Evolutionary conservation across 2,329 filamentous ascomycete genomes (phyloP).

Genomic region (Davidsoniella virescens): DNA sequence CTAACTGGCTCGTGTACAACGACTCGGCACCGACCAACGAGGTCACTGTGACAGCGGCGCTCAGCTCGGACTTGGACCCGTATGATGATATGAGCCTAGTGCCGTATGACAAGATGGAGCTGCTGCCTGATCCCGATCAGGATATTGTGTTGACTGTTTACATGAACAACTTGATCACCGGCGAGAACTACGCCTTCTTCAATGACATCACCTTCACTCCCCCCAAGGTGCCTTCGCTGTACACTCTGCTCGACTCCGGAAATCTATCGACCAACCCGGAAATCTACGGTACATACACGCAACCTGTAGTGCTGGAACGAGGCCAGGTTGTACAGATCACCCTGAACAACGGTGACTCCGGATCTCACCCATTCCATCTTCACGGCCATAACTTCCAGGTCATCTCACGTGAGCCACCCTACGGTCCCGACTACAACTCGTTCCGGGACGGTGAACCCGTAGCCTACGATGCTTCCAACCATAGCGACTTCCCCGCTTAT

Average conservation of each 20-base stretch:
- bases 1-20: conserved; percentile 22
- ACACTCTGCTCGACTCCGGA: conserved; percentile 44
- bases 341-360: conserved; percentile 40
- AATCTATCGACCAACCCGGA: conserved; percentile 27
- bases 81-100: conserved; percentile 40
- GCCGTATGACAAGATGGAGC: conserved; percentile 33
- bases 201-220: conserved; percentile 48
- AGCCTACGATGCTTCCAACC: conserved; percentile 23
- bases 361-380: conserved; percentile 48
- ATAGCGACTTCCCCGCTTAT: conserved; percentile 21
- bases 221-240: conserved; percentile 52
- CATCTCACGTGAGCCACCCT: conserved; percentile 17
- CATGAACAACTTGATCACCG: conserved; percentile 39
- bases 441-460: conserved; percentile 15
- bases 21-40: conserved; percentile 16
- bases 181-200: conserved; percentile 39
- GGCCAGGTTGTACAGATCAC: conserved; percentile 39
- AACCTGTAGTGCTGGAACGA: conserved; percentile 37
- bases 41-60: conserved; percentile 13
- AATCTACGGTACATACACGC: conserved; percentile 35
- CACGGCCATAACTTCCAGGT: conserved; percentile 46
- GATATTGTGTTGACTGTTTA: conserved; percentile 31
- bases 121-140: conserved; percentile 33
- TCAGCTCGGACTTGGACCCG: conserved; percentile 32
- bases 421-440: conserved; percentile 10